phyloP scores from a whole-genome alignment of 257 asterid genomes.

The Coffea canephora region DNA sequence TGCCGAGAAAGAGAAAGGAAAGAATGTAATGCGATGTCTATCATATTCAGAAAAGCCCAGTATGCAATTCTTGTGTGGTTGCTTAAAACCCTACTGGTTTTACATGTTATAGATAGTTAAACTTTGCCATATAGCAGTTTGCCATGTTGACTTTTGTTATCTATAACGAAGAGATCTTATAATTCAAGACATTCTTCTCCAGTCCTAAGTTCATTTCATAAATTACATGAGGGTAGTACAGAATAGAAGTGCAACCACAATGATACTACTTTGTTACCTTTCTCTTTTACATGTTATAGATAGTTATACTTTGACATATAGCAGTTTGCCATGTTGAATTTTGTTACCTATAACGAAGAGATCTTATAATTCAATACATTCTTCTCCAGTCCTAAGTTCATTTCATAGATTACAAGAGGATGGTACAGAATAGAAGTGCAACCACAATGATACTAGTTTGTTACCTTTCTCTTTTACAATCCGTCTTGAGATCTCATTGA shows the following conservation, averaged over 20 bases:
- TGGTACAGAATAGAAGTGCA: too few relatives aligned
- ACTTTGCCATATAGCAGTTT: too few relatives aligned
- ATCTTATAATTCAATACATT: not conserved
- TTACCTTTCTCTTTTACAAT: constrained; percentile 89
- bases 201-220: not conserved
- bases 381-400: not conserved
- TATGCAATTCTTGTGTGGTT: not conserved
- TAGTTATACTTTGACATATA: too few relatives aligned
- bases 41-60: not conserved
- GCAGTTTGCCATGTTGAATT: too few relatives aligned
- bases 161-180: not conserved
- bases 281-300: constrained; percentile 29
- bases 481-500: constrained; percentile 83
- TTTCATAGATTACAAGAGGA: not conserved
- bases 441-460: not conserved
- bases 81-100: not conserved
- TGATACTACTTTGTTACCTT: constrained; percentile 48
- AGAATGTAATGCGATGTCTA: not conserved
- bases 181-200: not conserved
- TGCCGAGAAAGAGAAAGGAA: not conserved
- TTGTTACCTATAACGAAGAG: not conserved
- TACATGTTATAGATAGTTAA: too few relatives aligned
- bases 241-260: too few relatives aligned
- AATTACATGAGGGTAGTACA: too few relatives aligned
- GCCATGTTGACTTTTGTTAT: too few relatives aligned